A percentile compares a stretch with the other conserved stretches of the same genome.
Evolutionary conservation across 192 early-diverging fungal species (phyloP).

Genomic region (Gigaspora rosea): DNA sequence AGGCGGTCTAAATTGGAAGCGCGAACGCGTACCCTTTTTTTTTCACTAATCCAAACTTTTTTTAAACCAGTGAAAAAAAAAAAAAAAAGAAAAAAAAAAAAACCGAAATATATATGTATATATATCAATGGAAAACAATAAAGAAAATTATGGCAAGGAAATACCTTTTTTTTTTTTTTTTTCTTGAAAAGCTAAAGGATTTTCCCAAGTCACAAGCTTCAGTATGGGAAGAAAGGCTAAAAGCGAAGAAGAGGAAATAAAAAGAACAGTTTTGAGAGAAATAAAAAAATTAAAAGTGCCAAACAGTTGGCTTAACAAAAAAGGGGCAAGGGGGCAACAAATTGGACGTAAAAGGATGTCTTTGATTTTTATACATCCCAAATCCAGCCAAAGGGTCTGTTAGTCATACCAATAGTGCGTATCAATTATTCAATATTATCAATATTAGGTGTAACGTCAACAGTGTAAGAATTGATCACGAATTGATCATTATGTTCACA

Average conservation of each 20-base stretch:
- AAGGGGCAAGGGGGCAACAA: slow-evolving; percentile 31
- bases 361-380: background rate
- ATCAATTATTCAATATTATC: too few species aligned
- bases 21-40: background rate
- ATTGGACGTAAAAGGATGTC: slow-evolving; percentile 31
- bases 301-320: slow-evolving; percentile 31
- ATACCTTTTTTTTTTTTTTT: slow-evolving; percentile 6
- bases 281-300: slow-evolving; percentile 5
- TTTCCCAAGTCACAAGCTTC: slow-evolving; percentile 17
- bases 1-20: too few species aligned
- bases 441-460: too few species aligned
- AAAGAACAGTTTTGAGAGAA: background rate
- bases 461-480: too few species aligned
- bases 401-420: background rate
- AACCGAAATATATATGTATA: too few species aligned
- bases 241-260: background rate
- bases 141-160: background rate
- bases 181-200: slow-evolving; percentile 15
- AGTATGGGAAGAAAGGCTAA: background rate
- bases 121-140: too few species aligned
- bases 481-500: too few species aligned
- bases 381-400: slow-evolving; percentile 17
- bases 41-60: too few species aligned
- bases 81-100: too few species aligned
- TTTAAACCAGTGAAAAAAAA: too few species aligned